Percentiles rank a stretch among this genome's conserved stretches.
phyloP scores from a whole-genome alignment of 148 eudicot species.

The Rhododendron simsii region DNA sequence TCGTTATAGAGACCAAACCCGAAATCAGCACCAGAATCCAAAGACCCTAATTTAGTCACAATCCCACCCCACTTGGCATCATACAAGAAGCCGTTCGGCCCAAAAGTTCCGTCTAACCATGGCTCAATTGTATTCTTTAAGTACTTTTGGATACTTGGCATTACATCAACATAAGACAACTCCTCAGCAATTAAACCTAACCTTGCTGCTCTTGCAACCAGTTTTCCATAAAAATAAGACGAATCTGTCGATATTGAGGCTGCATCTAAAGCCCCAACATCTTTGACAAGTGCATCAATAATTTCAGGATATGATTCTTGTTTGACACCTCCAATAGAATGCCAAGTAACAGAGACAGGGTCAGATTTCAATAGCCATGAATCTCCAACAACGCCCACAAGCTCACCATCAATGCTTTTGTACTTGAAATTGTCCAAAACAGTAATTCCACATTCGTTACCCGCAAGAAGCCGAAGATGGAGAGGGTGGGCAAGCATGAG shows the following conservation, averaged over 20 bases:
- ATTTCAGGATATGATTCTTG: constrained; percentile 64
- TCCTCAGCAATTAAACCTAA: constrained; percentile 93
- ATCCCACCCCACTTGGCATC: constrained; percentile 91
- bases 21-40: constrained; percentile 75
- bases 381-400: constrained; percentile 92
- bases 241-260: constrained; percentile 53
- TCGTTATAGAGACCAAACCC: constrained; percentile 91
- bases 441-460: constrained; percentile 23
- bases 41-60: constrained; percentile 66
- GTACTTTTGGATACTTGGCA: constrained; percentile 52
- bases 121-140: constrained; percentile 79
- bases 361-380: constrained; percentile 69
- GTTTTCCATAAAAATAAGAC: constrained; percentile 76
- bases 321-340: constrained; percentile 60
- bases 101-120: constrained; percentile 80
- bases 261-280: constrained; percentile 51
- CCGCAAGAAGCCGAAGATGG: constrained; percentile 56
- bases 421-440: constrained; percentile 69
- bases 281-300: constrained; percentile 51
- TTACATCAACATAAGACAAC: constrained; percentile 53
- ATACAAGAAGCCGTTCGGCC: constrained; percentile 68
- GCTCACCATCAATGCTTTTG: constrained; percentile 91
- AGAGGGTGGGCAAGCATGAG: constrained; percentile 90
- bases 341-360: constrained; percentile 79
- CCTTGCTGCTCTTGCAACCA: constrained; percentile 87